Evolutionary conservation across 805 yeast species (phyloP), one percentile per base, ranked within the genome.

Genomic region (Lipomyces orientalis): DNA sequence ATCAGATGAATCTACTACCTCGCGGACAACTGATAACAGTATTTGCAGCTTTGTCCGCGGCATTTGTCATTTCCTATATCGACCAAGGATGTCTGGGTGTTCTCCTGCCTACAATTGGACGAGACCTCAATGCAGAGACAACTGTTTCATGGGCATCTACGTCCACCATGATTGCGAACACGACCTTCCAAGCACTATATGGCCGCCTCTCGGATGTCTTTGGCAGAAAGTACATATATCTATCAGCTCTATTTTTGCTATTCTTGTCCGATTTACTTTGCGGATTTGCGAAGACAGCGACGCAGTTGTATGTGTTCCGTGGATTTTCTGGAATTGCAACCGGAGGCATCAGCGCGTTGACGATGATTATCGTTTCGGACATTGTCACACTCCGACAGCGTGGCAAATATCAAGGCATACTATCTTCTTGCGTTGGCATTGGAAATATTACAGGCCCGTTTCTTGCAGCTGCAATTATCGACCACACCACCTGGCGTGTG

Each of bases 121-220:
- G 86, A 4, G 86, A 86, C n/a, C 80, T 88, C 74, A 76, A 85
- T 60, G 85, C 84, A 58, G 79, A 85, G 49, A 80, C 81, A n/a
- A 73, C 81, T 14, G 79, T 86, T 5, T 78, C 87, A 1, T 90
- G 94, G 93, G 88, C 90, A 2, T 92, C 93, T 2, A 86, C 93
- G 0, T 85, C 90, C 0, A 87, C 88, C 64, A 79, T 90, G 39
- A 78, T 90, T 35, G 88, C 93, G 1, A 87, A 86, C 68, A 85
- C 91, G 2, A 90, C 90, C 1, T 88, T 89, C 76, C 93, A 89
- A 77, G 93, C 92, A 0, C 75, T 90, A 33, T 88, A 87, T 64
- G 95, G 94, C 4, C 85, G 88, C 64, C 79, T 89, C 51, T 84
- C 90, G 55, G 94, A 90, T 71, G 84, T 90, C 29, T 75, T 76